Percentiles rank a stretch among this genome's conserved stretches.
phyloP scores from a whole-genome alignment of 2,329 filamentous ascomycete genomes.

The Phaeophleospora eucalypticola region DNA sequence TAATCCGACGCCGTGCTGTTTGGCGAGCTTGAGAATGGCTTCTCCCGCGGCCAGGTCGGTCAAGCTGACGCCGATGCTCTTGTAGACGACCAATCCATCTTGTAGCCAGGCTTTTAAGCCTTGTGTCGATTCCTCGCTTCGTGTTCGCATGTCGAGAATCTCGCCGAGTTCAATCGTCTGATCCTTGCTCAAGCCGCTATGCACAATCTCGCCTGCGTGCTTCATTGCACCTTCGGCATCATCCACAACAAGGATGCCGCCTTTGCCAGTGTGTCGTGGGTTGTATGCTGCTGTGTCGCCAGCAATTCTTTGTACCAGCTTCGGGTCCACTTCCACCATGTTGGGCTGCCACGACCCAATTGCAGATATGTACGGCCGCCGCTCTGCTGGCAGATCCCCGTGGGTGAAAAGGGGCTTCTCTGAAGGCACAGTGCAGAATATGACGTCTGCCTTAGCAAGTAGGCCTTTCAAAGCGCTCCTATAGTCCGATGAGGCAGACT shows the following conservation, averaged over 20 bases:
- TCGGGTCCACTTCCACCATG: slow-evolving; percentile 49
- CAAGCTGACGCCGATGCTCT: slow-evolving; percentile 50
- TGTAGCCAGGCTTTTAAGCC: slow-evolving; percentile 22
- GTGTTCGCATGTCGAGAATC: slow-evolving; percentile 24
- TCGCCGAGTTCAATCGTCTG: slow-evolving; percentile 44
- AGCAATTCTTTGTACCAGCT: slow-evolving; percentile 33
- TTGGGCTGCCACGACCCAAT: slow-evolving; percentile 33
- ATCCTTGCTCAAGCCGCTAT: slow-evolving; percentile 34
- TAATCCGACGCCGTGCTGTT: no score
- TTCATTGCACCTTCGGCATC: slow-evolving; percentile 40
- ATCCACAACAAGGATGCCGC: slow-evolving; percentile 26
- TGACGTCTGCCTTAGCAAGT: no score
- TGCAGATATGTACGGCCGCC: slow-evolving; percentile 26
- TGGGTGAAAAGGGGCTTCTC: slow-evolving; percentile 42
- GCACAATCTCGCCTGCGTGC: slow-evolving; percentile 46
- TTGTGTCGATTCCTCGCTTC: slow-evolving; percentile 6
- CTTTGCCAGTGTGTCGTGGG: no score
- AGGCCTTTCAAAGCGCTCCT: no score
- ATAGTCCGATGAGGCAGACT: no score
- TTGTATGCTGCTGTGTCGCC: no score
- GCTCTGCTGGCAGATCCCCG: slow-evolving; percentile 29
- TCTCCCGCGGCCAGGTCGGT: slow-evolving; percentile 43
- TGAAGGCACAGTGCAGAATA: no score
- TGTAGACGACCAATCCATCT: slow-evolving; percentile 45
- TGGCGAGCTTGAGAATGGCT: slow-evolving; percentile 13